Conservation (phyloP, 2,329 filamentous ascomycete genomes). For the Dothistroma pini region DNA sequence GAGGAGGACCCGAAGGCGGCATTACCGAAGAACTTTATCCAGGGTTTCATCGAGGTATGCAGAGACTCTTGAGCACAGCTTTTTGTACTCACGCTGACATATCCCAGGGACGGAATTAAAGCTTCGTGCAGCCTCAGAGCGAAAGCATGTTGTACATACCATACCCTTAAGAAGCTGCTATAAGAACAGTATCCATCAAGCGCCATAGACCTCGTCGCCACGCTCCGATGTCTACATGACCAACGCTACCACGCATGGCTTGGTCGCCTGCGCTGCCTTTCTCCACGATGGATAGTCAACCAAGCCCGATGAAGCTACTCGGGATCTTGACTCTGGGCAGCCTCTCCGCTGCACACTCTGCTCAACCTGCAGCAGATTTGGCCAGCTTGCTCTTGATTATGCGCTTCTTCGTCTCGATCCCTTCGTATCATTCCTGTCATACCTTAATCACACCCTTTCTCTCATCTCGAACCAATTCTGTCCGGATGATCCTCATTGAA, state of each 20-base stretch:
- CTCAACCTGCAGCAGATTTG: constrained; percentile 18
- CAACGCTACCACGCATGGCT: neutral
- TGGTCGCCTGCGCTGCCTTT: neutral
- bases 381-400: constrained; percentile 37
- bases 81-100: constrained; percentile 7
- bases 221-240: neutral
- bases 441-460: neutral
- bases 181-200: neutral
- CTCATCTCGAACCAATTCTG: constrained; percentile 18
- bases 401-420: constrained; percentile 46
- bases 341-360: too few relatives aligned
- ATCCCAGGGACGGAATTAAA: constrained; percentile 26
- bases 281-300: too few relatives aligned
- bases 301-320: neutral
- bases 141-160: constrained; percentile 28
- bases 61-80: too few relatives aligned
- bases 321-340: neutral
- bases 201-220: neutral
- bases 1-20: constrained; percentile 74
- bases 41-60: constrained; percentile 87
- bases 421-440: constrained; percentile 40
- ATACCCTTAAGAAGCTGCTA: constrained; percentile 19
- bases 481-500: constrained; percentile 47
- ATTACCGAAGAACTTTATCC: constrained; percentile 86
- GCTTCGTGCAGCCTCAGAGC: neutral